Conservation (phyloP, 352 stramenopile species). For the Globisporangium rhizosaccharum region DNA sequence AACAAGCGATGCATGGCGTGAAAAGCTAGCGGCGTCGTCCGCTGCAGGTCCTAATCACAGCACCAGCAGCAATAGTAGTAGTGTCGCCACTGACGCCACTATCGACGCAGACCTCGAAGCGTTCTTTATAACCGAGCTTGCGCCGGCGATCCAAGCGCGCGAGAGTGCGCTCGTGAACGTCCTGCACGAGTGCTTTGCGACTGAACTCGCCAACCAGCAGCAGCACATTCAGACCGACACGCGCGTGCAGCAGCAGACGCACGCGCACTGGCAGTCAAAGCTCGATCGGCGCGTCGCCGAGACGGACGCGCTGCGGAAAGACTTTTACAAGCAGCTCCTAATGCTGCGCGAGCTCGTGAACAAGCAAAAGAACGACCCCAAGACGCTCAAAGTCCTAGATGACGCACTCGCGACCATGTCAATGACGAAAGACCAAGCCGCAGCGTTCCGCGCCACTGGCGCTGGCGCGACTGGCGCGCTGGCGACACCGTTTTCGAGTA, state of each 20-base stretch:
- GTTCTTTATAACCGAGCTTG: constrained; percentile 43
- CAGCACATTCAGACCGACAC: constrained; percentile 21
- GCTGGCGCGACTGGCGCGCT: neutral
- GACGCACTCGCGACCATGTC: constrained; percentile 34
- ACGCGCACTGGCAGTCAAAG: constrained; percentile 38
- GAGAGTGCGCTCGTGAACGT: constrained; percentile 52
- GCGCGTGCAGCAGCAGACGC: constrained; percentile 12
- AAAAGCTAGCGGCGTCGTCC: neutral
- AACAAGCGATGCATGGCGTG: neutral
- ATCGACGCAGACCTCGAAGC: constrained; percentile 23
- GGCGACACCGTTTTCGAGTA: too few relatives aligned
- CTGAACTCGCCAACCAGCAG: constrained; percentile 33
- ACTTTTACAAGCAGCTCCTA: constrained; percentile 68
- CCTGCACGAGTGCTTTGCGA: constrained; percentile 47
- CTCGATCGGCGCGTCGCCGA: constrained; percentile 58
- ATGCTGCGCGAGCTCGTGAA: constrained; percentile 65
- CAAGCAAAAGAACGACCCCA: constrained; percentile 45
- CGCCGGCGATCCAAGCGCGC: constrained; percentile 41
- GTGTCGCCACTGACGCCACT: neutral
- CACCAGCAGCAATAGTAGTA: neutral
- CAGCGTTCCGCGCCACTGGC: constrained; percentile 6
- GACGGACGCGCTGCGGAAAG: constrained; percentile 60
- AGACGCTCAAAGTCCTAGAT: constrained; percentile 45
- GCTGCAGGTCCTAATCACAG: neutral
- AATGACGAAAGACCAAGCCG: constrained; percentile 11